Base-by-base conservation (phyloP, 2,329 filamentous ascomycete species). In the Blumeria graminis region DNA sequence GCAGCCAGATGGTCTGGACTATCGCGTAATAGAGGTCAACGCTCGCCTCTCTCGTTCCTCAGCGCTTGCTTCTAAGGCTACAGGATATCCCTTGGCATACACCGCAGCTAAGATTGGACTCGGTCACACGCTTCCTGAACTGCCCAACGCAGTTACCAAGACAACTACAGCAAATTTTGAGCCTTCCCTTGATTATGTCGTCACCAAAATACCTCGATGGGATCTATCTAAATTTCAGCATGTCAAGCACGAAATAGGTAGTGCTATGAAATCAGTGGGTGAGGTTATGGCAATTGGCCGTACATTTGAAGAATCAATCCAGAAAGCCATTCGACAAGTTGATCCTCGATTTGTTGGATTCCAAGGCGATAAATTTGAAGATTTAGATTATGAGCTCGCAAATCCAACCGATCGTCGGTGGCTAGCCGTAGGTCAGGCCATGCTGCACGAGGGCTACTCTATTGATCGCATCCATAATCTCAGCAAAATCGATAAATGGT, bases 401-500 rank as follows among this genome's bases (percentile, higher is more conserved):
- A 94, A 95, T 73, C 92, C 92, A 18, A 95, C 88, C 22, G 92
- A 98, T 70, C 86, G 92, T 65, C 82, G 92, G 69, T 96, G 92
- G 92, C 77, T 98, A 64, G 92, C 92, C 61, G 88, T 98, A 66
- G 90, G 92, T 50, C 89, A 96, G 72, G 92, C 92, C 62, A 93
- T 98, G 87, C 80, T 94, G 62, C 88, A 96, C 74, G 88, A 95
- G 72, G 84, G 84, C 70, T 98, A 98, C 75, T 80, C 86, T 1
- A 88, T 95, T 51, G 90, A 98, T 61, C 81, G 78, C 69, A 76
- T 98, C 14, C 88, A 96, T 68, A 87, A 95, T 6, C 74, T 98
- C 63, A 94, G 85, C 72, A 95, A 94, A 77, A 98, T 98, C 65
- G 92, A 96, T 74, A 94, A 94, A 72, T 96, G 92, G 92, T 98